Conservation (phyloP, 257 asterid genomes). For the Solanum sejunctum region DNA sequence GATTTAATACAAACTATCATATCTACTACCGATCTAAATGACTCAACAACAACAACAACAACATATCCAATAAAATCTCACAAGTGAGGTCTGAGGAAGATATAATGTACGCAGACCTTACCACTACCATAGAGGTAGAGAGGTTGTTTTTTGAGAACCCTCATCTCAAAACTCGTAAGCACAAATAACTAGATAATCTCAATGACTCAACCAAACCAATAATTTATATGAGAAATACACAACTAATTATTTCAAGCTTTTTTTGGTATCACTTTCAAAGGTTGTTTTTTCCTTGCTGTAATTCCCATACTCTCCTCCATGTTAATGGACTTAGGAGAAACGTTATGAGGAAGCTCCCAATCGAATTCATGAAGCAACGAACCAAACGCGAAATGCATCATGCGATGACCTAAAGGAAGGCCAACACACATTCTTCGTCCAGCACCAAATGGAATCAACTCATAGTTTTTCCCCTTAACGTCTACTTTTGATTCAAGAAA, state of each 20-base stretch:
- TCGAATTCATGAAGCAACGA: background rate
- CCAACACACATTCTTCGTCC: background rate
- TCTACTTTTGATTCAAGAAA: background rate
- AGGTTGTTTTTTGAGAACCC: too few species aligned
- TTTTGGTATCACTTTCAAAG: constrained; percentile 24
- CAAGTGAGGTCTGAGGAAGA: too few species aligned
- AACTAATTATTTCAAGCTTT: background rate
- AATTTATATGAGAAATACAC: background rate
- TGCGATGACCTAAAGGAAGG: background rate
- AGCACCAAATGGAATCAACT: background rate
- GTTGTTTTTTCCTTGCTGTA: constrained; percentile 26
- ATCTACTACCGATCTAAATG: background rate
- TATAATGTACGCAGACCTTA: too few species aligned
- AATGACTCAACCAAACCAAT: too few species aligned
- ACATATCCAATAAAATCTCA: too few species aligned
- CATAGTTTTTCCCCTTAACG: background rate
- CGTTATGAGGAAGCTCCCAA: background rate
- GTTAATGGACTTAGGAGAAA: background rate
- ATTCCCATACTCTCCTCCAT: constrained; percentile 6
- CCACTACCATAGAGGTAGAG: too few species aligned
- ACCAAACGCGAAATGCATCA: background rate
- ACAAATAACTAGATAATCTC: too few species aligned
- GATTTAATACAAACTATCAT: background rate
- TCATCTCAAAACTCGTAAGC: too few species aligned
- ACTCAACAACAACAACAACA: background rate